phyloP scores from a whole-genome alignment of 306 rosid genomes.

The Vigna angularis region DNA sequence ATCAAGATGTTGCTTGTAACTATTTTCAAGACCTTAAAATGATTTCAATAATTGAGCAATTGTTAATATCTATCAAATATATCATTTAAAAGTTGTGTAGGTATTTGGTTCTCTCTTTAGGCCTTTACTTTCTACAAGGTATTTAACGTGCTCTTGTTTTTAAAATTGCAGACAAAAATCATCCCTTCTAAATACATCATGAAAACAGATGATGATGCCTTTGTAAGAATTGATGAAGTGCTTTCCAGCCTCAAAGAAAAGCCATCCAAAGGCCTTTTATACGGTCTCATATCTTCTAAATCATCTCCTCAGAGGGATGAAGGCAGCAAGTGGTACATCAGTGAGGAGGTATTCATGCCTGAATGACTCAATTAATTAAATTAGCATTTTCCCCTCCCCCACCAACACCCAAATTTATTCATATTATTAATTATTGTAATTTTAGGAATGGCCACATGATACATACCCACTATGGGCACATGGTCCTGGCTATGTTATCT shows the following conservation, averaged over 20 bases:
- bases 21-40: neutral
- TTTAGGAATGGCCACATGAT: constrained; percentile 89
- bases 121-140: constrained; percentile 17
- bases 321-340: constrained; percentile 90
- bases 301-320: constrained; percentile 84
- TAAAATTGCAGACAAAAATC: constrained; percentile 74
- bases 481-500: constrained; percentile 92
- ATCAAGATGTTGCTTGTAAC: neutral
- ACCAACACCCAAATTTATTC: neutral
- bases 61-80: neutral
- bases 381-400: neutral
- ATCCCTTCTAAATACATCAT: constrained; percentile 84
- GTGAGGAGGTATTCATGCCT: constrained; percentile 62
- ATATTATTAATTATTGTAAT: constrained; percentile 23
- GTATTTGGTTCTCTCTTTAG: neutral
- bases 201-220: constrained; percentile 98
- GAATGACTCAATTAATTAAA: constrained; percentile 9
- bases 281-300: constrained; percentile 83
- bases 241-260: constrained; percentile 78
- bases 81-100: neutral
- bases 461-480: constrained; percentile 96
- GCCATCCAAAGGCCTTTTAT: constrained; percentile 66
- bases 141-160: constrained; percentile 11
- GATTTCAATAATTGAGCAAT: neutral
- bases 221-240: constrained; percentile 86